Percentiles rank a stretch among this genome's conserved stretches.
Evolutionary conservation across 345 rosid species (phyloP).

Genomic region (Lepidium sativum): DNA sequence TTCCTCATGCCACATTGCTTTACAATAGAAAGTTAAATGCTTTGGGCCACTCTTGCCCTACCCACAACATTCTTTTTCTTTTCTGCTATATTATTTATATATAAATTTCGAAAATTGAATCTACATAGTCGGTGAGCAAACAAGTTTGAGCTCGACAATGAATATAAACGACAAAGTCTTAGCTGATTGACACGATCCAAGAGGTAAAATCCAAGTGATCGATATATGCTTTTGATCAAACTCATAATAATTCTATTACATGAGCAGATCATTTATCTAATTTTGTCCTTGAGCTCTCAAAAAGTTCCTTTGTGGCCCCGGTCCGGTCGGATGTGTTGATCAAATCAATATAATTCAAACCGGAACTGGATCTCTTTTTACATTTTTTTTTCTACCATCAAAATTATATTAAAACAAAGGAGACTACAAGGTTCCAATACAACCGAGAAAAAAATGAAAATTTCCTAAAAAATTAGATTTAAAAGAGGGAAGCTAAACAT

Average conservation of each 20-base stretch:
- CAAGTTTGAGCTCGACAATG: slow-evolving; percentile 6
- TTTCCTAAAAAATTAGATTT: too few species aligned
- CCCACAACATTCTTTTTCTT: not conserved
- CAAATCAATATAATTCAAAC: too few species aligned
- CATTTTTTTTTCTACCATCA: too few species aligned
- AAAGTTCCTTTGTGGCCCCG: not conserved
- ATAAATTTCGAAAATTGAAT: not conserved
- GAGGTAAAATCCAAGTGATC: slow-evolving; percentile 7
- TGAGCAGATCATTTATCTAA: not conserved
- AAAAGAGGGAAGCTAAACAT: too few species aligned
- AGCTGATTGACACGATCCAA: slow-evolving; percentile 23
- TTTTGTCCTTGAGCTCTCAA: not conserved
- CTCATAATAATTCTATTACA: not conserved
- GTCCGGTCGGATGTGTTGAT: not conserved
- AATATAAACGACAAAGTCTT: too few species aligned
- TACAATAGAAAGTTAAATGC: slow-evolving; percentile 12
- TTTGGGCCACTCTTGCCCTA: slow-evolving; percentile 19
- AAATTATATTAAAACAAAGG: too few species aligned
- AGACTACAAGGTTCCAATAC: too few species aligned
- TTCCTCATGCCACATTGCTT: not conserved
- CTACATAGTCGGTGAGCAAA: slow-evolving; percentile 9
- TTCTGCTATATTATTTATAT: not conserved
- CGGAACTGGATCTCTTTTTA: too few species aligned
- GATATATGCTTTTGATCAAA: not conserved
- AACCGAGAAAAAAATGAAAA: too few species aligned